Conservation (phyloP, 768 basidiomycete species). For the Dendrothele bispora region DNA sequence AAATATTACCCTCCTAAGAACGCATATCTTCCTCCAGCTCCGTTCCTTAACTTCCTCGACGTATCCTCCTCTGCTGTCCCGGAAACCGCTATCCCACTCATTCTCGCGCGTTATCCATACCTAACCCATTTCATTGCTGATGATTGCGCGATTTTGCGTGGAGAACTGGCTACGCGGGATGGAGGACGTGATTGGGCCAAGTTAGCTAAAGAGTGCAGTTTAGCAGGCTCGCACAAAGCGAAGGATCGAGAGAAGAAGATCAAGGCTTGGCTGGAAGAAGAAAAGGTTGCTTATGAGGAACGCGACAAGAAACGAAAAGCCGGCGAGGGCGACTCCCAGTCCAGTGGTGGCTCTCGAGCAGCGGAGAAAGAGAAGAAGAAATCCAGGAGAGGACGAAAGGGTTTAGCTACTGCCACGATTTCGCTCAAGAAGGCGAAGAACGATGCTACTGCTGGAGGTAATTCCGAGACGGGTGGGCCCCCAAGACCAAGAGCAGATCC, state of each 20-base stretch:
- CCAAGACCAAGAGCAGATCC: background rate
- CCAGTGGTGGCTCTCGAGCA: background rate
- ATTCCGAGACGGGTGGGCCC: background rate
- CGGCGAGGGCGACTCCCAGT: background rate
- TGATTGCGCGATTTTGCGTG: conserved; percentile 55
- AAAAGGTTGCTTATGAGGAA: conserved; percentile 10
- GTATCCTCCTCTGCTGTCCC: conserved; percentile 68
- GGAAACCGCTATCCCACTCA: conserved; percentile 50
- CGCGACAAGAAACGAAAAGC: background rate
- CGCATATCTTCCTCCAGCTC: conserved; percentile 20
- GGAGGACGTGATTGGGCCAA: conserved; percentile 51
- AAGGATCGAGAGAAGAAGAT: conserved; percentile 68
- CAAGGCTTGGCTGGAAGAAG: conserved; percentile 47
- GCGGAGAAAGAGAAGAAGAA: conserved; percentile 12
- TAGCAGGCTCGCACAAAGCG: conserved; percentile 59
- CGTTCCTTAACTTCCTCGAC: conserved; percentile 63
- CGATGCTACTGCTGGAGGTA: background rate
- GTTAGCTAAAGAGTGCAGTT: conserved; percentile 61
- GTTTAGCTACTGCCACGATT: conserved; percentile 66
- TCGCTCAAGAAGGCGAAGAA: conserved; percentile 41
- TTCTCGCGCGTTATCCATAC: conserved; percentile 48
- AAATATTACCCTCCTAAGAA: background rate
- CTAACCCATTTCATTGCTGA: conserved; percentile 75
- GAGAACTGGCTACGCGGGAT: conserved; percentile 40
- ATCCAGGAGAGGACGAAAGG: conserved; percentile 49